A percentile compares a stretch with the other conserved stretches of the same genome.
Conservation (phyloP, 108 stramenopile species). For the Nannochloropsis granulata region DNA sequence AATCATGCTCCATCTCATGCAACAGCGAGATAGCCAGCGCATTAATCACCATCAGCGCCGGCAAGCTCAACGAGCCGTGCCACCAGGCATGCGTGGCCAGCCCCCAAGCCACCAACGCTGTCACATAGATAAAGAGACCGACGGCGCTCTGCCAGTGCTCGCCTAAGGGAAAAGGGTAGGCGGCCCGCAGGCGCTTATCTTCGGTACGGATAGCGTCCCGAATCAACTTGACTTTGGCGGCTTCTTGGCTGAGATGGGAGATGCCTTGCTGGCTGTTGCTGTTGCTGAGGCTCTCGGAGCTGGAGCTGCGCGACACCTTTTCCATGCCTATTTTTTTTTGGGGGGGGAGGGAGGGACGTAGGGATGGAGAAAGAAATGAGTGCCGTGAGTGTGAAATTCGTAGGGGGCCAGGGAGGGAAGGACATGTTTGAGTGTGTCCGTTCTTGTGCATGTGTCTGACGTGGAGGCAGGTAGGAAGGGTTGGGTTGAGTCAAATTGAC, state of each 20-base stretch:
- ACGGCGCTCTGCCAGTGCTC: not conserved
- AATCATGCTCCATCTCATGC: not conserved
- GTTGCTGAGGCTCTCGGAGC: no score
- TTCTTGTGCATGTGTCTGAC: no score
- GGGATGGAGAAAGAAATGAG: no score
- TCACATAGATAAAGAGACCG: not conserved
- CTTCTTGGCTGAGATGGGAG: not conserved
- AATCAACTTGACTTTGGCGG: not conserved
- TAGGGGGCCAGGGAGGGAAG: no score
- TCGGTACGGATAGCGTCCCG: not conserved
- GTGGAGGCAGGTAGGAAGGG: no score
- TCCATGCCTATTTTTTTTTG: no score
- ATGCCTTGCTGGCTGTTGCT: not conserved
- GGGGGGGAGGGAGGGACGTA: no score
- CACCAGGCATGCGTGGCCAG: not conserved
- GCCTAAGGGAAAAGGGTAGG: not conserved
- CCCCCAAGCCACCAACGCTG: not conserved
- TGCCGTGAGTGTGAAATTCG: no score
- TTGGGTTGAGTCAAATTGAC: no score
- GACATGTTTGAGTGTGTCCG: no score
- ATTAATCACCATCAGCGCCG: not conserved
- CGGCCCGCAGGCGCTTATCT: not conserved
- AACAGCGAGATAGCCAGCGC: not conserved
- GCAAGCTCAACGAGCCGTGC: not conserved
- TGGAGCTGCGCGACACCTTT: no score